Evolutionary conservation across 495 filamentous ascomycete genomes (phyloP).

Genomic region (Geoglossum glabrum): DNA sequence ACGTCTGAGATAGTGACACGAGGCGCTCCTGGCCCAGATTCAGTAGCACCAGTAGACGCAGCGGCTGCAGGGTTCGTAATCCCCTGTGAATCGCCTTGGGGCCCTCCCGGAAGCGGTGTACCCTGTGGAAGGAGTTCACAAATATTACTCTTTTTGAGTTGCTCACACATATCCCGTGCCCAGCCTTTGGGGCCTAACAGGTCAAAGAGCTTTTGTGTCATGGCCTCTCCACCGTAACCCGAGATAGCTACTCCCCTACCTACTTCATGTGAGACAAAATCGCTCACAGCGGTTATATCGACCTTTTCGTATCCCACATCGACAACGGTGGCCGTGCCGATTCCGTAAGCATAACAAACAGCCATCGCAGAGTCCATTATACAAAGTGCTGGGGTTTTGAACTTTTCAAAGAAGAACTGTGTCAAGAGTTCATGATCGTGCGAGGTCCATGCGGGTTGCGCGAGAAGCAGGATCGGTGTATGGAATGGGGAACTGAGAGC

Average conservation of each 20-base stretch:
- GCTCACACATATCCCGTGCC: conserved; percentile 77
- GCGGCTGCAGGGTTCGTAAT: conserved; percentile 40
- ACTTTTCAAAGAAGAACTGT: conserved; percentile 90
- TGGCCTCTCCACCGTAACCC: conserved; percentile 65
- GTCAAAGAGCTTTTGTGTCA: conserved; percentile 55
- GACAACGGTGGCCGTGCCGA: conserved; percentile 54
- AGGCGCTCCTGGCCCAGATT: conserved; percentile 17
- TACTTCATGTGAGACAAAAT: conserved; percentile 44
- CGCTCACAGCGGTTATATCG: conserved; percentile 71
- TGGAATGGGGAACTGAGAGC: conserved; percentile 77
- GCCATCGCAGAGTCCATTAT: conserved; percentile 73
- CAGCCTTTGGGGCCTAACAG: conserved; percentile 52
- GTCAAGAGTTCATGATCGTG: conserved; percentile 65
- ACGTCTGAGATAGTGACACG: conserved; percentile 14
- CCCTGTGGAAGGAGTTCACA: conserved; percentile 71
- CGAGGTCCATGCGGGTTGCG: conserved; percentile 68
- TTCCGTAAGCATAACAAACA: conserved; percentile 64
- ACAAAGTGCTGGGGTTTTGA: conserved; percentile 76
- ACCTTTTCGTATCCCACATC: conserved; percentile 84
- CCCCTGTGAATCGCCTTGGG: conserved; percentile 24
- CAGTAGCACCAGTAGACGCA: conserved; percentile 30
- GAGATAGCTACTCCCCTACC: conserved; percentile 43
- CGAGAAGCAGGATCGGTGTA: conserved; percentile 75
- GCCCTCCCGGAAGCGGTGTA: conserved; percentile 32
- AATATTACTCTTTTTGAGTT: conserved; percentile 72